phyloP scores from a whole-genome alignment of 306 rosid species.

The Cicer yamashitae region DNA sequence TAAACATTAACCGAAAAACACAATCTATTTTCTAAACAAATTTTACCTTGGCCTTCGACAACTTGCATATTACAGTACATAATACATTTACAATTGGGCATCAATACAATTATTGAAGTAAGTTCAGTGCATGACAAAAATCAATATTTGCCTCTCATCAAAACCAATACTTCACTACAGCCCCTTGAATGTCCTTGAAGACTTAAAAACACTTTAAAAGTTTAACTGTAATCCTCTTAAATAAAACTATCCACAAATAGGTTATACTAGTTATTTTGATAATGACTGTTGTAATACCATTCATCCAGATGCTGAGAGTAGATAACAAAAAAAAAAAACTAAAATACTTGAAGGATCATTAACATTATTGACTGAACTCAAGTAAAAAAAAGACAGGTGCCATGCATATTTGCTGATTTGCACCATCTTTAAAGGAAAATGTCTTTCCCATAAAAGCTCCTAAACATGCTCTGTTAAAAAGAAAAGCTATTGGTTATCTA shows the following conservation, averaged over 20 bases:
- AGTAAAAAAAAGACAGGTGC: not conserved
- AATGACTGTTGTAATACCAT: too few species aligned
- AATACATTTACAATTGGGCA: not conserved
- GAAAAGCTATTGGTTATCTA: not conserved
- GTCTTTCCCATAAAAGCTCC: slow-evolving; percentile 2
- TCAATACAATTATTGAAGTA: slow-evolving; percentile 1
- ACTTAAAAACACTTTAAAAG: not conserved
- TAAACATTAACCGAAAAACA: not conserved
- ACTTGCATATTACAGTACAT: not conserved
- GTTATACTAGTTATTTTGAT: not conserved
- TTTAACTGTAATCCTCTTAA: not conserved
- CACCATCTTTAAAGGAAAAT: not conserved
- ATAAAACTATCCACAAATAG: slow-evolving; percentile 3
- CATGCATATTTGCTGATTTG: not conserved
- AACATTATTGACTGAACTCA: not conserved
- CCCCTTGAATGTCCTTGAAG: slow-evolving; percentile 2
- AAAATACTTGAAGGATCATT: not conserved
- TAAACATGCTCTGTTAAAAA: not conserved
- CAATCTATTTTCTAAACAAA: not conserved
- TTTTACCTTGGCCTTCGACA: slow-evolving; percentile 24
- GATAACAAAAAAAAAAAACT: too few species aligned
- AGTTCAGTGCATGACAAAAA: not conserved
- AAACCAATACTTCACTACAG: not conserved
- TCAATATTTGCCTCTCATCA: too few species aligned
- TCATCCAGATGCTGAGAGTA: too few species aligned